Evolutionary conservation across 192 early-diverging fungal species (phyloP).

Genomic region (Chytriomyces sp.): DNA sequence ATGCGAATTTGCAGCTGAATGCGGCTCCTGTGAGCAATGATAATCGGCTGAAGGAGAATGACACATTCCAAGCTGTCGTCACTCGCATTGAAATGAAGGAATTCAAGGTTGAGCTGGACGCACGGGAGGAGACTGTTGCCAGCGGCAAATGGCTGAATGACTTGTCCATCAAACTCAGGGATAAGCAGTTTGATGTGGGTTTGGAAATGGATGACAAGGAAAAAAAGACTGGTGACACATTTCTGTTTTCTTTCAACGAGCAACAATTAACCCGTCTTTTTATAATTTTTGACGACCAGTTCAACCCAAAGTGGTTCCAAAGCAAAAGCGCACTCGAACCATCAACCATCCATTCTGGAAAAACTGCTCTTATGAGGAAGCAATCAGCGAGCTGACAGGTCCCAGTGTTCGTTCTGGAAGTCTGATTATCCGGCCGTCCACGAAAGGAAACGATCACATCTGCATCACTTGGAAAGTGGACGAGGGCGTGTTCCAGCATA

Average conservation of each 20-base stretch:
- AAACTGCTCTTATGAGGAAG: constrained; percentile 71
- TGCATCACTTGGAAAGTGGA: constrained; percentile 93
- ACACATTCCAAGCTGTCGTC: constrained; percentile 78
- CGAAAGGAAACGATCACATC: constrained; percentile 84
- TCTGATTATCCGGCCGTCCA: constrained; percentile 88
- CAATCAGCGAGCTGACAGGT: constrained; percentile 71
- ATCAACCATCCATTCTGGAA: constrained; percentile 89
- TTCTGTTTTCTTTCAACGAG: constrained; percentile 4
- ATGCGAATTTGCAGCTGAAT: constrained; percentile 78
- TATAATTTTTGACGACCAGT: not conserved
- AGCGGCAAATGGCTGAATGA: constrained; percentile 35
- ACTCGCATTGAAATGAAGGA: constrained; percentile 77
- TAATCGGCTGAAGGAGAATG: constrained; percentile 64
- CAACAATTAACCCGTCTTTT: not conserved
- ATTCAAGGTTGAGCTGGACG: constrained; percentile 77
- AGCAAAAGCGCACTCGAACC: constrained; percentile 56
- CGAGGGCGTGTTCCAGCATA: constrained; percentile 85
- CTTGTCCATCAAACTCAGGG: constrained; percentile 1
- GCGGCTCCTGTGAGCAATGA: constrained; percentile 42
- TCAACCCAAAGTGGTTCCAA: not conserved
- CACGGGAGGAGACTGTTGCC: constrained; percentile 51
- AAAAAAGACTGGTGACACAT: constrained; percentile 20
- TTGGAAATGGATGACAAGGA: constrained; percentile 37
- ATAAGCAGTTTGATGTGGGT: constrained; percentile 48
- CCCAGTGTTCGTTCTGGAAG: constrained; percentile 67